Base-by-base conservation (phyloP, 805 yeast species). In the Starmera caribaea region DNA sequence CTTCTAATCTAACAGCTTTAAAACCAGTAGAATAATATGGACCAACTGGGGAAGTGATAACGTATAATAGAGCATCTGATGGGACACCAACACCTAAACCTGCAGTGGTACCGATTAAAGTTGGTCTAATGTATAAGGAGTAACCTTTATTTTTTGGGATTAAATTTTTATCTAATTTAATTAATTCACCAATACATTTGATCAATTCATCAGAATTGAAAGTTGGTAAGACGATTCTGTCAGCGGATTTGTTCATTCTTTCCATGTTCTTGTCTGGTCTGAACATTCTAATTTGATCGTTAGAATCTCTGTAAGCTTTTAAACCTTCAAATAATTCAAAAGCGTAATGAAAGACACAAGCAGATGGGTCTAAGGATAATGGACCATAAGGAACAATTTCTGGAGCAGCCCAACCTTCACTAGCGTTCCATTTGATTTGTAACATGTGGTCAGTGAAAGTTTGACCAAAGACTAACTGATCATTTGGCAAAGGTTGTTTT, bases 301-400 rank as follows among this genome's bases (percentile, higher is more conserved):
- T 65, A 24, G 63, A 51, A 41, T 76, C 78, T 48, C 69, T 65
- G 73, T 89, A 90, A 12, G 97, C 97, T 69, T 90, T 90, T 68
- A 90, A 70, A 49, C 98, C 98, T 68, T 90, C 98, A 50, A 90
- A 92, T 44, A 90, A 74, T 63, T 87, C 96, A 57, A 92, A 90
- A 5, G 95, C 90, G 56, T 90, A 90, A 69, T 90, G 98, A 66
- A 90, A 79, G 29, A 89, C 97, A 59, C 84, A 76, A 15, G 92
- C 66, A 16, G 96, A 79, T 24, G 98, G 98, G 55, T 89, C 96
- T 43, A 90, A 62, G 14, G 69, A 53, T 39, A 90, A 65, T 38
- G 76, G 76, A 38, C 81, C 89, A 59, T 85, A 88, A 17, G 97
- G 97, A 48, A 75, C 74, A 60, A 90, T 89, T 58, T 74, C 75